Base-by-base conservation (phyloP, 2,329 filamentous ascomycete species). In the Aureobasidium zeae region DNA sequence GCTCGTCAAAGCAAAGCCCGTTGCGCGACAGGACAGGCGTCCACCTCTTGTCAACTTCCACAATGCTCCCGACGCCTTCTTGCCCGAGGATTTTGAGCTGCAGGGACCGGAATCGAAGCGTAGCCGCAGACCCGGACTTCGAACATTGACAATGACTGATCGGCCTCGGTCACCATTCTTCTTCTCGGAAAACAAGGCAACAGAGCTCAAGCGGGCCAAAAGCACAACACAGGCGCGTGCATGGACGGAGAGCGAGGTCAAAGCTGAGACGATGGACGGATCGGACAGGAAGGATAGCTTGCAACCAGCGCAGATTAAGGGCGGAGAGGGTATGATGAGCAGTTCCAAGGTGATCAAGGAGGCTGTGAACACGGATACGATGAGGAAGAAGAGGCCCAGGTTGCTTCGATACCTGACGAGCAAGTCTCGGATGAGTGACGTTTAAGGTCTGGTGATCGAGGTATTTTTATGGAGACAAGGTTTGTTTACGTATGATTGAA, bases 21-120 rank as follows among this genome's bases (percentile, higher is more conserved):
- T 39, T 17, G 24, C 22, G 32, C 45, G 37, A 22, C 28, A 28
- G 4, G 29, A 43, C 17, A 49, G 34, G 25, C 44, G 44, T 39
- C 51, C 53, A 29, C 52, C 54, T 11, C 47, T 57, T 19, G 65
- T 70, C 16, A 65, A 69, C 48, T 71, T 71, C 43, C 67, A 71
- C 50, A 69, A 58, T 32, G 62, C 66, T 8, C 68, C 68, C 3
- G 60, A 64, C 31, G 65, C 66, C 5, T 70, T 71, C 45, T 51
- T 72, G 8, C 68, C 68, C 0, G 62, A 65, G 15, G 68, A 71
- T 44, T 71, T 72, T 47, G 68, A 69, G 29, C 48, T 71, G n/a
- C 45, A 48, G 22, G 47, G 53, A 16, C 21, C 43, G 13, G 30
- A 44, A 3, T 34, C 36, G 32, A 41, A 41, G 24, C 36, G 47